phyloP scores from a whole-genome alignment of 2,329 filamentous ascomycete species.

The Calonectria naviculata region DNA sequence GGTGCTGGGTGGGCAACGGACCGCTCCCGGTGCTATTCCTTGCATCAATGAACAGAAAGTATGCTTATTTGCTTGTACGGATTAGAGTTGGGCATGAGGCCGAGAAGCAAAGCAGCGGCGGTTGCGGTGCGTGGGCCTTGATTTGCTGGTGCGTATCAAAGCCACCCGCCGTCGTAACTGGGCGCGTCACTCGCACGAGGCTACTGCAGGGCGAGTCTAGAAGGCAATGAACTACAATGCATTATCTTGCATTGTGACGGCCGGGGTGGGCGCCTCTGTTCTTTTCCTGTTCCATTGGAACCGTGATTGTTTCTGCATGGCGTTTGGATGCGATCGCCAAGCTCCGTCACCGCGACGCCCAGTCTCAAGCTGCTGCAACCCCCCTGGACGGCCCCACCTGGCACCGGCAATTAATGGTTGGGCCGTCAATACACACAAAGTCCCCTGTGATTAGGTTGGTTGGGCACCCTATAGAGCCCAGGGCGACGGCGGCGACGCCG shows the following conservation, averaged over 20 bases:
- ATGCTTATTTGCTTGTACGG: neutral
- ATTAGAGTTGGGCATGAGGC: constrained; percentile 1
- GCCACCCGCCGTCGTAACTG: neutral
- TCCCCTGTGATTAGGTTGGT: neutral
- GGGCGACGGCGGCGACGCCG: neutral
- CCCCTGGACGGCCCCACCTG: neutral
- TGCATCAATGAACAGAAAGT: neutral
- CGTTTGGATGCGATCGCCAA: neutral
- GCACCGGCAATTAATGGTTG: neutral
- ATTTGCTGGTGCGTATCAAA: neutral
- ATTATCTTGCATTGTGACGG: neutral
- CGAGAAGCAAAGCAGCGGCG: neutral
- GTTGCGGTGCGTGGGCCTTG: neutral
- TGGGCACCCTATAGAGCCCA: neutral
- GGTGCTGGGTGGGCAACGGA: neutral
- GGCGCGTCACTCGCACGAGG: neutral
- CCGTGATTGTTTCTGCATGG: neutral
- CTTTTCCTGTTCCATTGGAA: neutral
- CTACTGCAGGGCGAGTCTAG: neutral
- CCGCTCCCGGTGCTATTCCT: neutral
- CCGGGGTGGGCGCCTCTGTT: neutral
- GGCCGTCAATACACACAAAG: neutral
- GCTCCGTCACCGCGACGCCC: neutral
- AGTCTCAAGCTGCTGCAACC: neutral
- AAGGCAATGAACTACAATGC: no score